Evolutionary conservation across 805 yeast genomes (phyloP).

Genomic region (Starmera dryadoides): DNA sequence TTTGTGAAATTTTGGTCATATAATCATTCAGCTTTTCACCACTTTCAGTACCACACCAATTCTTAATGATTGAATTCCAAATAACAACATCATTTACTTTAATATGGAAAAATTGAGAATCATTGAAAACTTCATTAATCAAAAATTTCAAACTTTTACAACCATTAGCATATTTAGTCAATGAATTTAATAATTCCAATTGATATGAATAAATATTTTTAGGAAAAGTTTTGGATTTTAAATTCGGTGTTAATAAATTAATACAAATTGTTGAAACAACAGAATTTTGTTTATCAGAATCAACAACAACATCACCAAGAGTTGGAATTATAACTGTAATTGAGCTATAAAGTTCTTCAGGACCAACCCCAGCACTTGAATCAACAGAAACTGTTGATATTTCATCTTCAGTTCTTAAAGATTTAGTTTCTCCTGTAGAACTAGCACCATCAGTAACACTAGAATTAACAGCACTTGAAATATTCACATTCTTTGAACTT

Average conservation of each 20-base stretch:
- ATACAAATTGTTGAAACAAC: slow-evolving; percentile 45
- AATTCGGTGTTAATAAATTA: slow-evolving; percentile 45
- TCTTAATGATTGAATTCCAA: slow-evolving; percentile 51
- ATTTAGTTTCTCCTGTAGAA: background rate
- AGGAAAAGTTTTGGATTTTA: slow-evolving; percentile 37
- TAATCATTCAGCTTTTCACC: slow-evolving; percentile 49
- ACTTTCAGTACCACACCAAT: slow-evolving; percentile 61
- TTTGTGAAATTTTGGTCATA: slow-evolving; percentile 32
- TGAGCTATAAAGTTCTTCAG: slow-evolving; percentile 38
- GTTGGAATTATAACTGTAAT: slow-evolving; percentile 31
- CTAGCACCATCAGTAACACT: slow-evolving; percentile 6
- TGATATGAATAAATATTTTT: slow-evolving; percentile 31
- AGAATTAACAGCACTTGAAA: slow-evolving; percentile 9
- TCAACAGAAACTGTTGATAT: background rate
- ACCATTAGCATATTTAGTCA: slow-evolving; percentile 21
- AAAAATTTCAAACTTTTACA: slow-evolving; percentile 56
- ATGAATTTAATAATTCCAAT: slow-evolving; percentile 34
- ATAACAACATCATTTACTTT: slow-evolving; percentile 19
- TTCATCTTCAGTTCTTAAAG: background rate
- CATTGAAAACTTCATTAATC: slow-evolving; percentile 60
- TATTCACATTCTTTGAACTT: slow-evolving; percentile 15
- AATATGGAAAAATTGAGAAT: slow-evolving; percentile 44
- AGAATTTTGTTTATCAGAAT: slow-evolving; percentile 51
- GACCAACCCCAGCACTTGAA: slow-evolving; percentile 30
- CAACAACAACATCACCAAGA: slow-evolving; percentile 39